Percentiles rank a stretch among this genome's conserved stretches.
phyloP scores from a whole-genome alignment of 805 yeast genomes.

The Scheffersomyces stipitis region DNA sequence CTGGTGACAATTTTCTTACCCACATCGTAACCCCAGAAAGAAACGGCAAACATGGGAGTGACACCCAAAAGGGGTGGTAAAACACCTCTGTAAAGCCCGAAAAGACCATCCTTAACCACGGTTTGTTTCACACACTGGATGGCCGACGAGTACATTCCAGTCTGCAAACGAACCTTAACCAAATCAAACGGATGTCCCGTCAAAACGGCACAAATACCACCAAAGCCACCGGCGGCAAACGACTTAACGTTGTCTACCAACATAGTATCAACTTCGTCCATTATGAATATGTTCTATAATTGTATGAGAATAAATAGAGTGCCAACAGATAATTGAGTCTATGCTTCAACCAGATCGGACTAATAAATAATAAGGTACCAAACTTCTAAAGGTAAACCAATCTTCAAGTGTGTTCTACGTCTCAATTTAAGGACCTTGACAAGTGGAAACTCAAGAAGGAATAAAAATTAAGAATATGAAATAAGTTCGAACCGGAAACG shows the following conservation, averaged over 20 bases:
- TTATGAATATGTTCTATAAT: slow-evolving; percentile 19
- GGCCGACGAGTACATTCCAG: slow-evolving; percentile 67
- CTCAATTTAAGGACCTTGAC: too few species aligned
- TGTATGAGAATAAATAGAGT: too few species aligned
- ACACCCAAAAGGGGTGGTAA: slow-evolving; percentile 94
- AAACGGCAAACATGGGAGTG: slow-evolving; percentile 97
- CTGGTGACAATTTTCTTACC: slow-evolving; percentile 74
- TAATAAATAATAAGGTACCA: too few species aligned
- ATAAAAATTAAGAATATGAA: too few species aligned
- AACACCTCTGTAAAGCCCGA: slow-evolving; percentile 91
- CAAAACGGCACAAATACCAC: slow-evolving; percentile 92
- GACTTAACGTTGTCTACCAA: slow-evolving; percentile 81
- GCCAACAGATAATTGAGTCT: too few species aligned
- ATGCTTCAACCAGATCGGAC: too few species aligned
- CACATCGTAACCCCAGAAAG: slow-evolving; percentile 97
- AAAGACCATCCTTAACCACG: slow-evolving; percentile 67
- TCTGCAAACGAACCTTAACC: slow-evolving; percentile 88
- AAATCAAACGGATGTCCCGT: slow-evolving; percentile 97
- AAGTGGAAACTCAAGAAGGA: too few species aligned
- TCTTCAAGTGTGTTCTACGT: too few species aligned
- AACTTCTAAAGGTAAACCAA: too few species aligned
- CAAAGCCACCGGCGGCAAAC: slow-evolving; percentile 90
- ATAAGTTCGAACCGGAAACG: too few species aligned
- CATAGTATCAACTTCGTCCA: slow-evolving; percentile 48
- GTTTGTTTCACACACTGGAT: slow-evolving; percentile 69